These are phyloP conservation scores for Anaeramoeba flamelloides DNA, from an alignment of 78 protist species.

Conservation along the genomic window DNA sequence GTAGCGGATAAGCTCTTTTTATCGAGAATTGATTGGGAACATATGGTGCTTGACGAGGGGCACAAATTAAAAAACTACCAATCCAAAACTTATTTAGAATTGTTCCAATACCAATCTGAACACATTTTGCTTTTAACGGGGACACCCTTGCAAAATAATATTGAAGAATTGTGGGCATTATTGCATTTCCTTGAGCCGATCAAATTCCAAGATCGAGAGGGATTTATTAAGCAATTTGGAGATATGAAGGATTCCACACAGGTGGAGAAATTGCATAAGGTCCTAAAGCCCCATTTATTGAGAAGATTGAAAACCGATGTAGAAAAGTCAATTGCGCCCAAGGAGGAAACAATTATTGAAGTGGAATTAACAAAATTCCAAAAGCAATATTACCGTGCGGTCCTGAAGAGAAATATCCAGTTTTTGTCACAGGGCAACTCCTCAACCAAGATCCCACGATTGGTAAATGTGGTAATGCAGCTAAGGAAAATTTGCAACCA, in stretches of 20 bases:
- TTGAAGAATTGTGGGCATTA: constrained; percentile 55
- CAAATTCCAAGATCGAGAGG: constrained; percentile 12
- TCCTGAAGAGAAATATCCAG: constrained; percentile 52
- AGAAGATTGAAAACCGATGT: constrained; percentile 82
- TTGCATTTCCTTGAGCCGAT: constrained; percentile 51
- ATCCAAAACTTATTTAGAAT: constrained; percentile 40
- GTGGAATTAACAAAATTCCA: constrained; percentile 73
- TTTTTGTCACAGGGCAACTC: constrained; percentile 3
- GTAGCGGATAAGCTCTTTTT: constrained; percentile 11
- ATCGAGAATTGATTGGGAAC: constrained; percentile 8
- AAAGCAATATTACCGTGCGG: constrained; percentile 72
- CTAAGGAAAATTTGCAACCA: constrained; percentile 87
- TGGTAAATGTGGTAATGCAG: constrained; percentile 75
- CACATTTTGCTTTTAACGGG: constrained; percentile 82
- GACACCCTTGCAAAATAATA: constrained; percentile 57
- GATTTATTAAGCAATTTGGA: too few species aligned
- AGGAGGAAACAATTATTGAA: background rate
- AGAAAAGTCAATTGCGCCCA: constrained; percentile 53
- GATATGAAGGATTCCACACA: too few species aligned
- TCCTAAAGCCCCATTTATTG: constrained; percentile 73
- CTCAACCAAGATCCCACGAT: constrained; percentile 33
- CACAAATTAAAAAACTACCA: constrained; percentile 93
- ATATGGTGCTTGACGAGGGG: constrained; percentile 91
- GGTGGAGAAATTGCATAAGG: constrained; percentile 42
- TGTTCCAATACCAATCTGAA: constrained; percentile 23